Evolutionary conservation across 148 eudicot species (phyloP), one percentile per base, ranked within the genome.

Genomic region (Polygonum aviculare): DNA sequence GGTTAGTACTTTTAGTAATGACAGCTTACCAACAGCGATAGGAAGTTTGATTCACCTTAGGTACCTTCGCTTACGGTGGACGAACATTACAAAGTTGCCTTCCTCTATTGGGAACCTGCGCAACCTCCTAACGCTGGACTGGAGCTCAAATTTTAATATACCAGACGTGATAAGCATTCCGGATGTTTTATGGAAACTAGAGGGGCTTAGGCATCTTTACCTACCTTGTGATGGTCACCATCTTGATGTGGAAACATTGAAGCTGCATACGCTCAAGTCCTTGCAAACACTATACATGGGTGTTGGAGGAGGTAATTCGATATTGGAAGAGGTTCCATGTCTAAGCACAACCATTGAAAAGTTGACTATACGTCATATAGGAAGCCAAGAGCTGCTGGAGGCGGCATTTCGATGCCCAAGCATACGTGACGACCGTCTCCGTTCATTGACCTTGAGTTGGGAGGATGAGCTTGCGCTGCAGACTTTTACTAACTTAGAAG

Each of bases 381-480:
- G 79, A 9, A 78, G 55, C 21, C 16, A 2, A 26, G 77, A 78
- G 18, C 83, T 80, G 38, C 12, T 77, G 3, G 51, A 78, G 5
- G 76, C 77, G 2, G 72, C 75, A 11, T 74, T 78, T 41, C 15
- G 33, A 11, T 75, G 79, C 76, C 81, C 77, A 1, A 19, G 52
- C 59, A 62, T 80, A 52, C 36, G 35, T 2, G 15, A 33, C 7
- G 14, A 60, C 59, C 18, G 14, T 51, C 75, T 83, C 18, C n/a
- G 51, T 45, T 8, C 71, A 18, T 45, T 83, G 83, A 73, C 59
- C 33, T 80, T 80, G 49, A 77, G 73, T 2, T 83, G 85, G 81
- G 75, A 8, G 19, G 48, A 44, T 4, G 76, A 72, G 14, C 26
- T 16, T 18, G 74, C 77, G 72, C 11, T 52, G 6, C 11, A 54